Base-by-base conservation (phyloP, 2,329 filamentous ascomycete genomes). In the Exutisphaerella laricina region DNA sequence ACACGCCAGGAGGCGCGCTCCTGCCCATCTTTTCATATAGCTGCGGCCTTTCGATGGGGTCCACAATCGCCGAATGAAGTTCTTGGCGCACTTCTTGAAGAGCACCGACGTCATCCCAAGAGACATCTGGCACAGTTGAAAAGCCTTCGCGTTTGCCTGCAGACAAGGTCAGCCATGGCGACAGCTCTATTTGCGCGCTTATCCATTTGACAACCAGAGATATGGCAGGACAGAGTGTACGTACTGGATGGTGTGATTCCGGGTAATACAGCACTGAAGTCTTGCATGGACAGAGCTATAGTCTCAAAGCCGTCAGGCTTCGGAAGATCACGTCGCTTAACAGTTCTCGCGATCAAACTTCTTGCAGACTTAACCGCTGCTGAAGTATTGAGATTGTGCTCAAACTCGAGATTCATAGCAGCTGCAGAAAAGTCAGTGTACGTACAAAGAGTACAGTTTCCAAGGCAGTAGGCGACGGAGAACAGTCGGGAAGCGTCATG, bases 61-160 rank as follows among this genome's bases (percentile, higher is more conserved):
- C 82, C 31, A 97, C 87, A 57, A 98, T 94, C 32, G 88, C 87
- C 59, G 82, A 81, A 55, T 85, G 75, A 4, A 98, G 80, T 61
- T 92, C 83, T 45, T 87, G 78, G 26, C 90, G 85, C 4, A 94
- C 81, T n/a, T 73, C 73, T 32, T 78, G 70, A 10, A 98, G 75
- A 5, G 90, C 90, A 46, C 92, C 92, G 39, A 98, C 88, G 58
- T 97, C 85, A 33, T 80, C 74, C 88, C 92, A 98, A 1, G 88
- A 95, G 4, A 92, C 90, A 61, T 89, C 83, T 5, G 92, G 92
- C 32, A 97, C 88, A 1, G 88, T 92, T 9, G 88, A 88, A 65
- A 98, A 98, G 34, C 92, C 92, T 68, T 98, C 90, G 37, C 88
- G 82, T 63, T 90, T 89, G n/a, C n/a, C n/a, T n/a, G n/a, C n/a